Conservation (phyloP, 345 rosid genomes). For the Arabis hirsuta region DNA sequence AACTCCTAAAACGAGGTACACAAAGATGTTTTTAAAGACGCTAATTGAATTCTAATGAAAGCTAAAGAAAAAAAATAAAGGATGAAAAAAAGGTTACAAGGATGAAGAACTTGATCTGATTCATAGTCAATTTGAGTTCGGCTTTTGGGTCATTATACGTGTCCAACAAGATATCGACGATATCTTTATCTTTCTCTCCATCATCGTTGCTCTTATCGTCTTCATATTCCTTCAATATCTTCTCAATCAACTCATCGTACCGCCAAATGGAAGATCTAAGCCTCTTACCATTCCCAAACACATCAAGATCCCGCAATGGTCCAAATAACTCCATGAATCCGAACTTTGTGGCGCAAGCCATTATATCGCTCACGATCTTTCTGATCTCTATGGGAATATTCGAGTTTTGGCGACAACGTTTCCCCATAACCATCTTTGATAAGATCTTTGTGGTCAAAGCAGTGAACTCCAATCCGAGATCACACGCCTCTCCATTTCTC, state of each 20-base stretch:
- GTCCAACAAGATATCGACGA: slow-evolving; percentile 66
- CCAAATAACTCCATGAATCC: slow-evolving; percentile 62
- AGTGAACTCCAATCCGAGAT: slow-evolving; percentile 55
- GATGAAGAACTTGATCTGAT: slow-evolving; percentile 67
- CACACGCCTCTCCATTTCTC: slow-evolving; percentile 46
- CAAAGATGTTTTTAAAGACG: neutral
- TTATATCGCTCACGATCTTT: slow-evolving; percentile 50
- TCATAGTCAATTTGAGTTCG: slow-evolving; percentile 58
- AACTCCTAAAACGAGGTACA: slow-evolving; percentile 30
- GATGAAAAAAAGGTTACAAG: slow-evolving; percentile 48
- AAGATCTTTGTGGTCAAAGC: slow-evolving; percentile 54
- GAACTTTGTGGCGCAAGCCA: slow-evolving; percentile 57
- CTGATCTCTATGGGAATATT: slow-evolving; percentile 55
- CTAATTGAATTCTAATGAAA: neutral
- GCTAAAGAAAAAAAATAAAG: neutral
- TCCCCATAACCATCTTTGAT: slow-evolving; percentile 64
- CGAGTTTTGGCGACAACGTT: slow-evolving; percentile 45
- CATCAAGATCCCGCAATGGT: slow-evolving; percentile 53
- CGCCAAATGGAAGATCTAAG: slow-evolving; percentile 49
- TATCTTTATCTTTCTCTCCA: slow-evolving; percentile 51
- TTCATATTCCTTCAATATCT: slow-evolving; percentile 60
- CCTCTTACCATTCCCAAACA: slow-evolving; percentile 60
- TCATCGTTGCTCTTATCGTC: slow-evolving; percentile 32
- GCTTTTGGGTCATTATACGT: slow-evolving; percentile 53
- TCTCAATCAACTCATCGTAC: slow-evolving; percentile 55